Base-by-base conservation (phyloP, 2,329 filamentous ascomycete species). In the Epicoccum nigrum region DNA sequence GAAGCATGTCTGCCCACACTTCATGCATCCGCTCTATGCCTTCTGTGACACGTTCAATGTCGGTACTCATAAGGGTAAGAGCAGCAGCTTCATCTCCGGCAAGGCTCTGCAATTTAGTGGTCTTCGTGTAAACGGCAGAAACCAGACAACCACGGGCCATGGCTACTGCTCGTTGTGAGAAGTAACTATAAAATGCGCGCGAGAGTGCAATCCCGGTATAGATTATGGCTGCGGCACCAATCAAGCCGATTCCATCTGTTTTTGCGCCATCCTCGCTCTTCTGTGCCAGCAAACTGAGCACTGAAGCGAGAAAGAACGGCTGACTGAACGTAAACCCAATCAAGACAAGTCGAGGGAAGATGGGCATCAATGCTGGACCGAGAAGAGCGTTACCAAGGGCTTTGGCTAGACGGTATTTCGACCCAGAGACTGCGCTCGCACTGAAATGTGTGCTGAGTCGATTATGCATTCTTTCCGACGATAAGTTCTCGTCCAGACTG, bases 281-380 rank as follows among this genome's bases (percentile, higher is more conserved):
- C 0, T 48, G 52, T 21, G 53, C 44, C 20, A 56, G 30, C n/a
- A 58, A 25, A 0, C 41, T 19, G 11, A 65, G 47, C 7, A 56
- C 59, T 5, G 52, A 37, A 32, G 67, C 32, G 7, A 69, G 48
- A 39, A 65, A 63, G 21, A 64, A 56, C 4, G 59, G 63, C 45
- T 65, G 72, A 41, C 56, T 55, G 20, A 68, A 59, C 1, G 50
- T 62, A 35, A 71, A 68, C 6, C 54, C 67, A 20, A 68, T 27
- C 4, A 64, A 21, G 2, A 56, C 57, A 2, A 69, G 35, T 8
- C 67, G 58, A 7, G 68, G 59, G 45, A 55, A 17, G 47, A 63
- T 45, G 15, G 62, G 50, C 49, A 64, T 44, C 21, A 69, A 33
- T 12, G 37, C 1, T 17, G 42, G 42, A 15, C 17, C 23, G 17